These are phyloP conservation scores for Termitomyces titanicus DNA, from an alignment of 768 basidiomycete species.

Conservation along the genomic window DNA sequence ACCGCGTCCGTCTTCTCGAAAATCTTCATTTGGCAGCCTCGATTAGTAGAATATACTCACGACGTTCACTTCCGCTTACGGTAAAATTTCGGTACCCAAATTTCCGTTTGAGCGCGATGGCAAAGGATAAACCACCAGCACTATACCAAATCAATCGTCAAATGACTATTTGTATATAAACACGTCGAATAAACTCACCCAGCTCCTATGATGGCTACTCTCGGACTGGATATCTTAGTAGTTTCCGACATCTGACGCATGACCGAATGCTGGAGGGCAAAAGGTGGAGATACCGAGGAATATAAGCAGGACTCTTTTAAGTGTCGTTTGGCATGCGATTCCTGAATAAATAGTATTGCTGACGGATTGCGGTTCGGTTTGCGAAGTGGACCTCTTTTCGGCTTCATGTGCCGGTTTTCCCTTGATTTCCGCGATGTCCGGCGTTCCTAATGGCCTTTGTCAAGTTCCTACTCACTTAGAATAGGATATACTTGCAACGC, in stretches of 20 bases:
- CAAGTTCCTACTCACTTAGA: no score
- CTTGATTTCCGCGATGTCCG: no score
- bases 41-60: background rate
- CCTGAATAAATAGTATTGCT: no score
- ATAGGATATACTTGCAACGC: no score
- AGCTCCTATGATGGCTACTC: conserved; percentile 30
- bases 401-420: no score
- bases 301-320: background rate
- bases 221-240: conserved; percentile 8
- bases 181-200: conserved; percentile 20
- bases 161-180: background rate
- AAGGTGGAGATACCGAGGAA: background rate
- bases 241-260: background rate
- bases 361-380: no score
- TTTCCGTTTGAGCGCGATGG: conserved; percentile 36
- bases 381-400: no score
- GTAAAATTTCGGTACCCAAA: conserved; percentile 36
- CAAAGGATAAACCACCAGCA: conserved; percentile 38
- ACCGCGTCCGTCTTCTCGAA: conserved; percentile 41
- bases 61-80: conserved; percentile 20
- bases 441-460: no score
- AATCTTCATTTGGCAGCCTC: conserved; percentile 30
- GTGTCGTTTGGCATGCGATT: background rate
- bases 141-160: conserved; percentile 18
- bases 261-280: background rate